These are phyloP conservation scores for Pyrenochaeta sp. DNA, from an alignment of 2,329 filamentous ascomycete genomes.

Conservation along the genomic window DNA sequence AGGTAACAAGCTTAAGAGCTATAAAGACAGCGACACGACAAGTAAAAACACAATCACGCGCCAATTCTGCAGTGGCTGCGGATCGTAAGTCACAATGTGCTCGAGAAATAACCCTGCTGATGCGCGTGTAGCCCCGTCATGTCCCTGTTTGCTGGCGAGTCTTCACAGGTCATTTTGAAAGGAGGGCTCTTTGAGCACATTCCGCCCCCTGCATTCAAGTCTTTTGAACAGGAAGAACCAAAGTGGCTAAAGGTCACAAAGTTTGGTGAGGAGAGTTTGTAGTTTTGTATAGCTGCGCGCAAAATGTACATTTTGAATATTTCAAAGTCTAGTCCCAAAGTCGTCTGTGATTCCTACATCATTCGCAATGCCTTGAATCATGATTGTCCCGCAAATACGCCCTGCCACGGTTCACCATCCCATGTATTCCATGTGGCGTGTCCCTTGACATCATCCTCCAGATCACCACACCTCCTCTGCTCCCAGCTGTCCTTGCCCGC, in stretches of 20 bases:
- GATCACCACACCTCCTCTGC: constrained; percentile 26
- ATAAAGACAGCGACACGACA: constrained; percentile 36
- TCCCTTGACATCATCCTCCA: constrained; percentile 31
- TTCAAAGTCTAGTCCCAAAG: no score
- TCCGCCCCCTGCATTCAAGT: constrained; percentile 19
- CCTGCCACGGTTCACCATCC: constrained; percentile 32
- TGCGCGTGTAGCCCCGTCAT: constrained; percentile 28
- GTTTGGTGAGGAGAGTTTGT: constrained; percentile 9
- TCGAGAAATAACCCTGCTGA: not conserved
- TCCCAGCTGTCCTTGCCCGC: constrained; percentile 39
- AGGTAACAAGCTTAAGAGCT: constrained; percentile 30
- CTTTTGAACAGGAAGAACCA: constrained; percentile 30
- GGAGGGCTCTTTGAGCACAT: constrained; percentile 37
- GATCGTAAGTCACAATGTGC: constrained; percentile 25
- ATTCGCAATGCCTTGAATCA: constrained; percentile 12
- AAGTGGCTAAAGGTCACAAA: constrained; percentile 30
- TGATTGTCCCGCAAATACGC: constrained; percentile 16
- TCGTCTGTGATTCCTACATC: not conserved
- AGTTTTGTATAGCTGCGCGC: not conserved
- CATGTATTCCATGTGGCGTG: constrained; percentile 39
- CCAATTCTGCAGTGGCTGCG: constrained; percentile 42
- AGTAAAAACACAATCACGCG: constrained; percentile 37
- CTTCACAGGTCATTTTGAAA: constrained; percentile 33
- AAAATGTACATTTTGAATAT: no score
- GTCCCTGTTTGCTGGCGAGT: constrained; percentile 20